Evolutionary conservation across 2,329 filamentous ascomycete genomes (phyloP).

Genomic region (Ilyonectria sp.): DNA sequence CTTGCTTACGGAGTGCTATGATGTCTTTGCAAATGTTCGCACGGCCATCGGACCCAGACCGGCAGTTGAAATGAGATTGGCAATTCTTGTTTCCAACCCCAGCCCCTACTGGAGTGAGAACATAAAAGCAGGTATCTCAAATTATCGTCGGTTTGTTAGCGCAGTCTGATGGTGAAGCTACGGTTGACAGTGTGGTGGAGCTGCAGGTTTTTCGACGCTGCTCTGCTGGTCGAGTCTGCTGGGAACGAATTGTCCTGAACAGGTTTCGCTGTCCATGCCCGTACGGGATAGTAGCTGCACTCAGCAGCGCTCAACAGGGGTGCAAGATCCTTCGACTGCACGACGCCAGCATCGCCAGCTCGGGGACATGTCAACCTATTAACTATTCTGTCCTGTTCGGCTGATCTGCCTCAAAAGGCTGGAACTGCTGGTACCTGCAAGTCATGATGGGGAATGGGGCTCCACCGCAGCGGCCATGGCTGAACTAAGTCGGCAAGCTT

Average conservation of each 20-base stretch:
- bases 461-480: slow-evolving; percentile 14
- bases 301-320: slow-evolving; percentile 19
- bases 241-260: slow-evolving; percentile 1
- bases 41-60: not conserved
- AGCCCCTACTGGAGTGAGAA: not conserved
- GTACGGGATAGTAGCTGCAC: not conserved
- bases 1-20: not conserved
- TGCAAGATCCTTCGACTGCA: slow-evolving; percentile 9
- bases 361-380: slow-evolving; percentile 2
- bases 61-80: not conserved
- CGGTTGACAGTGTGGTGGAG: slow-evolving; percentile 2
- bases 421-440: not conserved
- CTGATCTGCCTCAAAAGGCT: slow-evolving; percentile 1
- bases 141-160: slow-evolving; percentile 7
- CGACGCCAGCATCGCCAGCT: not conserved
- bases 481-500: slow-evolving; percentile 18
- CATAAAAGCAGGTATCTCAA: not conserved
- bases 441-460: slow-evolving; percentile 1
- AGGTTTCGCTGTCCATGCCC: slow-evolving; percentile 10
- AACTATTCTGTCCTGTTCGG: not conserved
- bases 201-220: slow-evolving; percentile 8
- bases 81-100: not conserved
- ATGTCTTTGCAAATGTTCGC: not conserved
- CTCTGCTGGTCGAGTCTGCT: not conserved
- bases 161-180: slow-evolving; percentile 3